Evolutionary conservation across 176 grass and related monocot genomes (phyloP).

Genomic region (Musa acuminata): DNA sequence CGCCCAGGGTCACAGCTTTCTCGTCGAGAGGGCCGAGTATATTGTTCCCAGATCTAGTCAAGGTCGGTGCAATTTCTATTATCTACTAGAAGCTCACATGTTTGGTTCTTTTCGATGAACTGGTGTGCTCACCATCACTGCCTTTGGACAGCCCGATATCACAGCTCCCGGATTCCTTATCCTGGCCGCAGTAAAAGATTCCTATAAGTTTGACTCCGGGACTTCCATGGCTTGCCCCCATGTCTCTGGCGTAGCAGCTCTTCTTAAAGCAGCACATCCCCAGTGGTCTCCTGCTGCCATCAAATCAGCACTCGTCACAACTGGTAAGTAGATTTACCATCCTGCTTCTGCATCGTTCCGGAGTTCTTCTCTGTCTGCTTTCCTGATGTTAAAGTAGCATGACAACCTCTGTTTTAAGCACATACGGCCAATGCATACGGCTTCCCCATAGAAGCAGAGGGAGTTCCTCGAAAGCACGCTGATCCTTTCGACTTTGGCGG

Average conservation of each 20-base stretch:
- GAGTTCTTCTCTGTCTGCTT: too few species aligned
- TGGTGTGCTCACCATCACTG: background rate
- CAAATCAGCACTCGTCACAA: constrained; percentile 69
- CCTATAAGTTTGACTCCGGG: too few species aligned
- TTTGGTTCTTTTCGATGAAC: background rate
- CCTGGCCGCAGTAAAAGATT: too few species aligned
- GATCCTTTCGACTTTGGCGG: constrained; percentile 49
- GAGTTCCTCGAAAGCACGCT: constrained; percentile 23
- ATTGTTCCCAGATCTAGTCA: constrained; percentile 54
- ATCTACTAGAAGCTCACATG: background rate
- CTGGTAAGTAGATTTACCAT: constrained; percentile 16
- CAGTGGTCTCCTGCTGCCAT: constrained; percentile 75
- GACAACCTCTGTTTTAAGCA: too few species aligned
- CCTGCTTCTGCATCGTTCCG: too few species aligned
- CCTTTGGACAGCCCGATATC: constrained; percentile 40
- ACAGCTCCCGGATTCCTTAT: constrained; percentile 42
- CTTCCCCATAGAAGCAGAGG: too few species aligned
- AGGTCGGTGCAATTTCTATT: constrained; percentile 19
- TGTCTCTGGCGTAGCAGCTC: constrained; percentile 31
- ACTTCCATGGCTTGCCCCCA: too few species aligned
- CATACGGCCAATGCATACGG: too few species aligned
- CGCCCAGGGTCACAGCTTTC: constrained; percentile 42
- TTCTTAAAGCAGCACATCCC: constrained; percentile 52
- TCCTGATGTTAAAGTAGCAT: too few species aligned
- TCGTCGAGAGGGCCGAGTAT: constrained; percentile 68